phyloP scores from a whole-genome alignment of 805 yeast genomes.

The Komagataella populi region DNA sequence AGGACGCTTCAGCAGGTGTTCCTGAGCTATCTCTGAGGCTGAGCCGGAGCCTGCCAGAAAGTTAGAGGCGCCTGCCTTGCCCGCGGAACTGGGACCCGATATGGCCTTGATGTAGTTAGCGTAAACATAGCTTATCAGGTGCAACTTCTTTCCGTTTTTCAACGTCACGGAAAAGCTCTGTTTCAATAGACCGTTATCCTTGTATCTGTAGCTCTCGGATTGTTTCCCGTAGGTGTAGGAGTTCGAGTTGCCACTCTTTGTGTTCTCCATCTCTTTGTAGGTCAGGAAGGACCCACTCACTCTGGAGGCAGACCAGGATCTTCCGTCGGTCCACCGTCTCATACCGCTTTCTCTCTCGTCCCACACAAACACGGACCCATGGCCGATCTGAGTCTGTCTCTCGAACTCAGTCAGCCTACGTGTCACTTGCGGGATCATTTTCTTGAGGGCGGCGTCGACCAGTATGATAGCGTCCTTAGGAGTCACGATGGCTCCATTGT shows the following conservation, averaged over 20 bases:
- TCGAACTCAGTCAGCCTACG: constrained; percentile 46
- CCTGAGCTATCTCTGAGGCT: neutral
- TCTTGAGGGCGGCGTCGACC: constrained; percentile 43
- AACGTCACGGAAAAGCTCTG: constrained; percentile 50
- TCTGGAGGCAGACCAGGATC: constrained; percentile 59
- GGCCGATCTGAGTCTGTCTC: constrained; percentile 29
- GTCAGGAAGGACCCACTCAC: constrained; percentile 51
- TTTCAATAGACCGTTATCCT: constrained; percentile 44
- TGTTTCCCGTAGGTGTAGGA: neutral
- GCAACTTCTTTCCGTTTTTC: constrained; percentile 37
- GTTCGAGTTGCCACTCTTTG: constrained; percentile 1
- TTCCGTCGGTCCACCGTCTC: constrained; percentile 73
- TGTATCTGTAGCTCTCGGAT: constrained; percentile 17
- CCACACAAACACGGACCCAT: constrained; percentile 61
- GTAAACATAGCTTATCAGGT: constrained; percentile 44
- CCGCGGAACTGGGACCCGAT: constrained; percentile 4
- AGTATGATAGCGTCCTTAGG: constrained; percentile 50
- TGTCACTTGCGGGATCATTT: constrained; percentile 41
- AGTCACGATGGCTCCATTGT: constrained; percentile 43
- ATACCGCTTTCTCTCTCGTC: constrained; percentile 58
- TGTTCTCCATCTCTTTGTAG: constrained; percentile 45
- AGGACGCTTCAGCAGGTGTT: constrained; percentile 21
- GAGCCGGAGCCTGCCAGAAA: neutral
- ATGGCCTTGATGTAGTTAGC: constrained; percentile 3
- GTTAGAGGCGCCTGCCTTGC: neutral